Conservation (phyloP, 2,329 filamentous ascomycete genomes). For the Dactylellina sp. region DNA sequence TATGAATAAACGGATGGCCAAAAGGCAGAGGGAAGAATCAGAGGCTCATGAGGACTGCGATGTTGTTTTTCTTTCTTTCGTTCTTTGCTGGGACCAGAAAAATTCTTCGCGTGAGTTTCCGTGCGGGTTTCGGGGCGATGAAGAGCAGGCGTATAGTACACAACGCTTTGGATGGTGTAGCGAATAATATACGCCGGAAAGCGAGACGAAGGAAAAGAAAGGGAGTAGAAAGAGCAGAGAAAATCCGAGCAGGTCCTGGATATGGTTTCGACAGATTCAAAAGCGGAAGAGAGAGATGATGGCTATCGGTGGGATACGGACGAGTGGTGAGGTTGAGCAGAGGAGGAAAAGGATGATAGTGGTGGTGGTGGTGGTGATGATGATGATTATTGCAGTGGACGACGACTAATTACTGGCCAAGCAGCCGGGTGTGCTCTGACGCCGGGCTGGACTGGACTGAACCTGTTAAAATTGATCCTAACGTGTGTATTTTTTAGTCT, state of each 20-base stretch:
- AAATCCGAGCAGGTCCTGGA: background rate
- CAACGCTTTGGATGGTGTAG: background rate
- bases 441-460: too few relatives aligned
- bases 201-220: too few relatives aligned
- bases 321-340: too few relatives aligned
- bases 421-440: too few relatives aligned
- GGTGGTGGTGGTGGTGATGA: too few relatives aligned
- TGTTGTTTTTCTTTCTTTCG: slow-evolving; percentile 4
- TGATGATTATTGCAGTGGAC: too few relatives aligned
- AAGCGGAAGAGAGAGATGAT: background rate
- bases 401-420: too few relatives aligned
- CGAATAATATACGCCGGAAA: slow-evolving; percentile 2
- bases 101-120: slow-evolving; percentile 51
- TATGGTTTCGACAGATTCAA: background rate
- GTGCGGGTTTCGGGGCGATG: slow-evolving; percentile 16
- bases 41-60: slow-evolving; percentile 51
- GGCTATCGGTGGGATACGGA: too few relatives aligned
- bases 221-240: background rate
- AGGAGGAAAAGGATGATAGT: too few relatives aligned
- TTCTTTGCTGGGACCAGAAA: slow-evolving; percentile 21
- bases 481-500: too few relatives aligned
- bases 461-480: too few relatives aligned
- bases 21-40: slow-evolving; percentile 34
- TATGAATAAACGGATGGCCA: slow-evolving; percentile 54
- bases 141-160: slow-evolving; percentile 32